Base-by-base conservation (phyloP, 2,329 filamentous ascomycete genomes). In the Alternaria conjuncta region DNA sequence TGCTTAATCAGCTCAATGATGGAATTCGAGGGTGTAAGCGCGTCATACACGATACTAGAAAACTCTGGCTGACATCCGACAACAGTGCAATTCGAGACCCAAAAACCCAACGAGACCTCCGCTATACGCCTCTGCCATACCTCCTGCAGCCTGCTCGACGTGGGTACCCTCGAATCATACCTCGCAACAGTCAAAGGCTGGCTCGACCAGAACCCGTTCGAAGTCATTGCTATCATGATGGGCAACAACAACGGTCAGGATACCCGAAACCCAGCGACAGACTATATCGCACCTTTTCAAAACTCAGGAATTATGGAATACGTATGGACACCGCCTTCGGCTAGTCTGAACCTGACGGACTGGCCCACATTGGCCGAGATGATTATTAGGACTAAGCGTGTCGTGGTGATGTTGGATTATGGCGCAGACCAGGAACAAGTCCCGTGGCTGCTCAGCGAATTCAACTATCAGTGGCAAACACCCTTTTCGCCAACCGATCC, bases 381-480 rank as follows among this genome's bases (percentile, higher is more conserved):
- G 76, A 80, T 80, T 43, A 60, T 77, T 9, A 57, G 20, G 13
- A 71, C 74, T 32, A 70, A 78, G 58, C 71, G 78, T 10, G 72
- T 80, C 3, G 72, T 80, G 6, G 70, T 77, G 2, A 78, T 76
- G 69, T 58, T 80, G 9, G 78, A 79, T 55, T 79, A 79, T 47
- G 60, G 65, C 68, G 92, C 93, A 68, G 89, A 97, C 78, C 92
- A 96, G 80, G 87, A 85, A 1, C 84, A 86, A 20, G 90, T 93
- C 18, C 93, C 94, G 0, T 97, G 93, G 88, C 86, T 97, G 45
- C 84, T 97, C 44, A 92, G 97, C 78, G 86, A 97, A 80, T 97
- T 97, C 82, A 87, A 87, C 6, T 92, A 97, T 75, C 87, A 96
- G 82, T 97, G 92, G 92, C 93, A 97, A 82, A 95, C 94, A 1